Conservation (phyloP, 2,329 filamentous ascomycete species). For the Monosporascus sp. region DNA sequence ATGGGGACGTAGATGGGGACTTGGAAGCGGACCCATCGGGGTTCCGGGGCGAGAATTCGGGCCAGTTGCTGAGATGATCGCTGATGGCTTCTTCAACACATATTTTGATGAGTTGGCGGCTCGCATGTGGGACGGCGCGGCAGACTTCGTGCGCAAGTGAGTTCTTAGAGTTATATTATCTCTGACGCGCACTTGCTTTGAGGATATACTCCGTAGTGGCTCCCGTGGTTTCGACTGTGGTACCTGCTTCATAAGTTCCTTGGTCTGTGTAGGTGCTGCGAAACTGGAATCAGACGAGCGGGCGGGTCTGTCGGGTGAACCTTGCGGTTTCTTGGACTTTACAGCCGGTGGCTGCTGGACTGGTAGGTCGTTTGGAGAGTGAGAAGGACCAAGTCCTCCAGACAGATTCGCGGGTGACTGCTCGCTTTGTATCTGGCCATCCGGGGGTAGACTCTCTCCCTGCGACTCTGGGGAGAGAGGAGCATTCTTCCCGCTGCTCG, state of each 20-base stretch:
- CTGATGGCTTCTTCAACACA: neutral
- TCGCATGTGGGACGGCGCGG: neutral
- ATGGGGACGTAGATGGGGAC: constrained; percentile 20
- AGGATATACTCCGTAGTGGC: constrained; percentile 7
- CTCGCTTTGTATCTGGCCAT: neutral
- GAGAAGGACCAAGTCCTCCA: neutral
- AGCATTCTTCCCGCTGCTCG: neutral
- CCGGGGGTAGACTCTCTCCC: neutral
- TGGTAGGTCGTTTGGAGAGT: neutral
- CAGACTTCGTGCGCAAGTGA: neutral
- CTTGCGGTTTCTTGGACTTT: neutral
- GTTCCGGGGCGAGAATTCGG: constrained; percentile 12
- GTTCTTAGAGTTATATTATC: neutral
- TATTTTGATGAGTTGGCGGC: constrained; percentile 1
- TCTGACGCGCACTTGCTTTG: constrained; percentile 6
- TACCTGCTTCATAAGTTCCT: constrained; percentile 5
- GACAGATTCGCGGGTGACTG: neutral
- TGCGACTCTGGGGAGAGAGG: neutral
- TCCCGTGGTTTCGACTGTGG: constrained; percentile 3
- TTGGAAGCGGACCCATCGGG: constrained; percentile 19
- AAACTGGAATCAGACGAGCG: neutral
- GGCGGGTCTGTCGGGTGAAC: too few species aligned
- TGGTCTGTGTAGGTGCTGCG: neutral
- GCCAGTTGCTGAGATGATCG: constrained; percentile 3
- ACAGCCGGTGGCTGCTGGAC: neutral